Base-by-base conservation (phyloP, 208 protist genomes). In the Lotmaria passim region DNA sequence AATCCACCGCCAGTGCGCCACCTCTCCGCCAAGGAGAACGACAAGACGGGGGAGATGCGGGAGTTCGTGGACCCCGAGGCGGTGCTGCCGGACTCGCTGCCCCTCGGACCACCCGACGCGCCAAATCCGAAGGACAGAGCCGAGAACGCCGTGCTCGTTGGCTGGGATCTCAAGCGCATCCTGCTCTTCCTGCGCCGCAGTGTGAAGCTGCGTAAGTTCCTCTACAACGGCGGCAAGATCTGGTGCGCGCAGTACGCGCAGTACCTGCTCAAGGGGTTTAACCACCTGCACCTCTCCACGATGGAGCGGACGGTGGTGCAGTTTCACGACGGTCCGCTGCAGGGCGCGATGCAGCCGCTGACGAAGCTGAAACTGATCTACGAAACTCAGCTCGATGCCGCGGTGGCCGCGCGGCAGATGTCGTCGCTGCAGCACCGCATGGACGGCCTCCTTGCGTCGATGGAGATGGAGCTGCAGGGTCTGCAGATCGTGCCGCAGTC, bases 171-270 rank as follows among this genome's bases (percentile, higher is more conserved):
- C 14, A 96, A 96, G 70, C 91, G 87, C 7, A 84, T 85, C 43
- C 69, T 96, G 14, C 79, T 96, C 30, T 94, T 94, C 60, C 83
- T 96, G 8, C 91, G 88, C 36, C 57, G 80, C 3, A 93, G 86
- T 46, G 57, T 59, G 57, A 79, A 63, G 64, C 69, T 96, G 47
- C 79, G 75, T 17, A 55, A 79, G 33, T 94, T 96, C 64, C 68
- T 96, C 41, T 74, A 69, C 69, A 93, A 91, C 57, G 91, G 91
- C 10, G 91, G 88, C 31, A 75, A 82, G 36, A 83, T 96, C 26
- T 97, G 94, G 92, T 96, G 93, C 66, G 89, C 89, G 46, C 93
- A 96, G 81, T 97, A 97, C 77, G 92, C 92, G 6, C 90, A 97
- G 86, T 97, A 97, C 80, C 81, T 97, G 14, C 66, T 96, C 43